Conservation (phyloP, 78 protist genomes). For the Creolimax fragrantissima region DNA sequence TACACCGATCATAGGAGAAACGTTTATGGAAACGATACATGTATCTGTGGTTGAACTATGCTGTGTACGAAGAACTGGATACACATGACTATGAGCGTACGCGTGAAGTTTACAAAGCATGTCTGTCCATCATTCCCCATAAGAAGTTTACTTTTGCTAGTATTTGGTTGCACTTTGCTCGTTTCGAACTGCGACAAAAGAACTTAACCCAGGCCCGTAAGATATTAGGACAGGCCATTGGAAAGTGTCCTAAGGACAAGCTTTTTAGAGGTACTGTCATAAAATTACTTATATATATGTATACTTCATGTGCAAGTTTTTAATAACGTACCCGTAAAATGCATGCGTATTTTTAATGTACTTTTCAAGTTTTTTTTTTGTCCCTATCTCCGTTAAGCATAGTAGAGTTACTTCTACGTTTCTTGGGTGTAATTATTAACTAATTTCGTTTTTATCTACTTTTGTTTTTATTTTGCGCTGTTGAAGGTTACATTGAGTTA, state of each 20-base stretch:
- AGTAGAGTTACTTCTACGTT: too few relatives aligned
- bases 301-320: too few relatives aligned
- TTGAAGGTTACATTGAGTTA: slow-evolving; percentile 39
- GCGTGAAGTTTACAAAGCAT: slow-evolving; percentile 62
- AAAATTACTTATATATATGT: too few relatives aligned
- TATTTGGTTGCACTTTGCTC: slow-evolving; percentile 81
- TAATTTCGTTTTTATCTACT: too few relatives aligned
- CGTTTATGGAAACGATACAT: slow-evolving; percentile 89
- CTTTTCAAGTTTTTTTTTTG: too few relatives aligned
- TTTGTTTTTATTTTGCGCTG: too few relatives aligned
- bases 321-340: too few relatives aligned
- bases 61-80: slow-evolving; percentile 79
- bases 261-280: slow-evolving; percentile 17
- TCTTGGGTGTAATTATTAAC: too few relatives aligned
- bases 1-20: slow-evolving; percentile 33
- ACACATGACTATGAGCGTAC: slow-evolving; percentile 68
- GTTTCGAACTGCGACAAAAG: slow-evolving; percentile 81
- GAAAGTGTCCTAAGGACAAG: slow-evolving; percentile 42
- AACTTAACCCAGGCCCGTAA: slow-evolving; percentile 60
- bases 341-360: too few relatives aligned
- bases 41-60: slow-evolving; percentile 93
- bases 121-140: slow-evolving; percentile 79
- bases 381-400: too few relatives aligned
- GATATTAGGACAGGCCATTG: slow-evolving; percentile 29
- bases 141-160: slow-evolving; percentile 83